phyloP scores from a whole-genome alignment of 1,139 yeast genomes.

The Yamadazyma atmosphaerica region DNA sequence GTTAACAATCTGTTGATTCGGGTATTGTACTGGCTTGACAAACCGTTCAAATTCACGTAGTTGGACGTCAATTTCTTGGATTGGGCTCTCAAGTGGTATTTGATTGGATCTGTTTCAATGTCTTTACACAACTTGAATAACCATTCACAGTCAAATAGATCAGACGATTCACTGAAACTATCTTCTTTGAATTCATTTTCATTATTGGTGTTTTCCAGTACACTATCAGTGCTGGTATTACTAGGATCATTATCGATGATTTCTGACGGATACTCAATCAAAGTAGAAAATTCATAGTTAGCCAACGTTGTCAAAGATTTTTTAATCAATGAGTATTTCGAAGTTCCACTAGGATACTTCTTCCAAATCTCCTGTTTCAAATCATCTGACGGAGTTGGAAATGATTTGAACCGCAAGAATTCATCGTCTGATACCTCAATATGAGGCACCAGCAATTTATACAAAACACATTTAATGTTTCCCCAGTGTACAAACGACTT shows the following conservation, averaged over 20 bases:
- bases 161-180: neutral
- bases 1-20: conserved; percentile 28
- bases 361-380: conserved; percentile 41
- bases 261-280: conserved; percentile 25
- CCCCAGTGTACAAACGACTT: conserved; percentile 62
- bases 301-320: conserved; percentile 27
- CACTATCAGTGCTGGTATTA: too few relatives aligned
- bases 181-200: neutral
- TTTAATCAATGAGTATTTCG: conserved; percentile 46
- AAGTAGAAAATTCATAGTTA: conserved; percentile 25
- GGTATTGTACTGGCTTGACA: conserved; percentile 25
- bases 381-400: conserved; percentile 46
- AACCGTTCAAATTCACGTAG: conserved; percentile 39
- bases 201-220: too few relatives aligned
- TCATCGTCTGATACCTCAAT: conserved; percentile 33
- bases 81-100: conserved; percentile 48
- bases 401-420: conserved; percentile 29
- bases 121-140: conserved; percentile 44
- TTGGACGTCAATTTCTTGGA: conserved; percentile 37
- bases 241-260: too few relatives aligned
- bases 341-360: conserved; percentile 57
- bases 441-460: conserved; percentile 44
- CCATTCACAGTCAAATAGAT: conserved; percentile 31
- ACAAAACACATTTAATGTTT: conserved; percentile 48
- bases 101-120: conserved; percentile 49